Conservation (phyloP, 2,329 filamentous ascomycete species). For the Colletotrichum sp. region DNA sequence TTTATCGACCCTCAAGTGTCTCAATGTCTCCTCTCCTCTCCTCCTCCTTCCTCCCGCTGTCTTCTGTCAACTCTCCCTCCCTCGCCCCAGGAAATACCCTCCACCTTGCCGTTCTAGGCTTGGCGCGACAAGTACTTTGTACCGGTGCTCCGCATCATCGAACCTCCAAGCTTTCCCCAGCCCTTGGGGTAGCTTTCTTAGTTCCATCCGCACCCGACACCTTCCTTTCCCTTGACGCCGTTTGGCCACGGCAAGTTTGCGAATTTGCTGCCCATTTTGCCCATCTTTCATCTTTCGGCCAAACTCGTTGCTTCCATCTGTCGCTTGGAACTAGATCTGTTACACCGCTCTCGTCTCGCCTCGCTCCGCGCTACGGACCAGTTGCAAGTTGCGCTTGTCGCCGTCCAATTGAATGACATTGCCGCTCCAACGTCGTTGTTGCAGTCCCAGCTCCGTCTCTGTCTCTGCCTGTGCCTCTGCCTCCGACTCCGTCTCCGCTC, state of each 20-base stretch:
- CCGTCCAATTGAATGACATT: background rate
- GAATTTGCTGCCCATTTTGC: background rate
- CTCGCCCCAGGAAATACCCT: constrained; percentile 8
- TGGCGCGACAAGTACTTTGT: constrained; percentile 9
- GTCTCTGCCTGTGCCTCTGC: background rate
- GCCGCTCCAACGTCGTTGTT: background rate
- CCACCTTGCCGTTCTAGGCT: constrained; percentile 17
- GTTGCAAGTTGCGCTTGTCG: background rate
- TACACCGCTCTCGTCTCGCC: constrained; percentile 1
- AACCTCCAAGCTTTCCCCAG: constrained; percentile 17
- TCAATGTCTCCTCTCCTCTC: background rate
- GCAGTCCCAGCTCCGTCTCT: background rate
- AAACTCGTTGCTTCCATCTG: constrained; percentile 14
- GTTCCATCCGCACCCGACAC: background rate
- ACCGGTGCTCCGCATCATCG: constrained; percentile 9
- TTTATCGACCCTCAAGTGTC: background rate
- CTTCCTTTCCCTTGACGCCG: background rate
- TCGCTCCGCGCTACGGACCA: background rate
- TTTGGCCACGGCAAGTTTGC: background rate
- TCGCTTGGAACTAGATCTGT: constrained; percentile 11
- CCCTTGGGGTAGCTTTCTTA: constrained; percentile 2
- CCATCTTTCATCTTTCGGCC: constrained; percentile 4
- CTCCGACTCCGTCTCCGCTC: background rate
- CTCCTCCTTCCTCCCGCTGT: constrained; percentile 7
- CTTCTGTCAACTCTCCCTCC: constrained; percentile 11